Percentiles rank a stretch among this genome's conserved stretches.
Conservation (phyloP, 495 filamentous ascomycete genomes). For the Tuber borchii region DNA sequence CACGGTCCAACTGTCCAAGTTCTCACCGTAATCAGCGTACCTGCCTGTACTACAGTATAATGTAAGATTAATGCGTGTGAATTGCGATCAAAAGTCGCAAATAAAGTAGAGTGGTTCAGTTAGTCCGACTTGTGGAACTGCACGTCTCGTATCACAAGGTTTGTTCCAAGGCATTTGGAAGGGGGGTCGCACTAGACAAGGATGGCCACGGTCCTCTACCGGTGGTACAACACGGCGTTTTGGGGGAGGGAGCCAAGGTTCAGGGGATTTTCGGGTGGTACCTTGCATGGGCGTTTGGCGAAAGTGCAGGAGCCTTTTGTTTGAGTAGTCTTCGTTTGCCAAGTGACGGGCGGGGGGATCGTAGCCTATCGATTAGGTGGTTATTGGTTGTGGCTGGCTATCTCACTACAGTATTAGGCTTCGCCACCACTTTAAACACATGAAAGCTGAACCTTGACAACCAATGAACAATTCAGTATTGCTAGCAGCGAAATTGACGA, state of each 20-base stretch:
- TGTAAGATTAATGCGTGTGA: neutral
- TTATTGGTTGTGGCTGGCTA: neutral
- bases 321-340: neutral
- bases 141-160: neutral
- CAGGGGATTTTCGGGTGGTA: neutral
- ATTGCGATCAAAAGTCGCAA: slow-evolving; percentile 2
- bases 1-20: too few relatives aligned
- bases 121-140: neutral
- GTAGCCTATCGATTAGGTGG: neutral
- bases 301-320: neutral
- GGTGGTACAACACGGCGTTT: neutral
- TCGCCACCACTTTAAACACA: neutral
- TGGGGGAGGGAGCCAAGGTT: neutral
- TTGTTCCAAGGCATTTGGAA: neutral
- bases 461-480: neutral
- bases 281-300: neutral
- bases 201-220: too few relatives aligned
- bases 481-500: neutral
- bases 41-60: too few relatives aligned
- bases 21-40: too few relatives aligned
- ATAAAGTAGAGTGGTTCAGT: neutral
- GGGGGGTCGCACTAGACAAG: neutral
- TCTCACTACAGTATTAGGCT: neutral
- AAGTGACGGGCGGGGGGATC: neutral
- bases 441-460: neutral